Conservation (phyloP, 257 asterid genomes). For the Thymus mandschuricus region DNA sequence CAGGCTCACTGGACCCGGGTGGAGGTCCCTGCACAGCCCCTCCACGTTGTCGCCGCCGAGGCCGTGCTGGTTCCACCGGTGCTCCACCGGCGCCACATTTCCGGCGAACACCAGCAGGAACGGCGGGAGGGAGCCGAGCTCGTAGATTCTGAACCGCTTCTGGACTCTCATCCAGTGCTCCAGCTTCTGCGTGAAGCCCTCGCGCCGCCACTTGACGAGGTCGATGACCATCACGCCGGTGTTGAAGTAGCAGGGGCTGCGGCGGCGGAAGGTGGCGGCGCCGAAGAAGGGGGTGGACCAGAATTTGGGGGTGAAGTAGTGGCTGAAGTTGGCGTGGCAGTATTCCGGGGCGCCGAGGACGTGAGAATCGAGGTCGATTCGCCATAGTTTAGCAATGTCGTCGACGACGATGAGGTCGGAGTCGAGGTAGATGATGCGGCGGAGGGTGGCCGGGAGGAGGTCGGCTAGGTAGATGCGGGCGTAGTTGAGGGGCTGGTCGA, state of each 20-base stretch:
- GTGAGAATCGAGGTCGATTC: constrained; percentile 49
- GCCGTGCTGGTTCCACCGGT: constrained; percentile 90
- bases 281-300: constrained; percentile 60
- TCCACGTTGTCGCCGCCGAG: constrained; percentile 80
- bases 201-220: constrained; percentile 56
- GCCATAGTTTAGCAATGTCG: constrained; percentile 73
- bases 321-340: constrained; percentile 80
- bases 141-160: constrained; percentile 64
- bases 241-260: constrained; percentile 75
- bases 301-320: constrained; percentile 71
- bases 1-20: constrained; percentile 87
- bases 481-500: constrained; percentile 87
- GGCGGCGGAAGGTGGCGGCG: constrained; percentile 39
- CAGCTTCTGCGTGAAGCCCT: constrained; percentile 51
- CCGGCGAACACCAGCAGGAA: constrained; percentile 73
- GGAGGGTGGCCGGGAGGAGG: constrained; percentile 58
- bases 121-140: constrained; percentile 78
- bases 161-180: constrained; percentile 85
- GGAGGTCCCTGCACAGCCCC: constrained; percentile 72
- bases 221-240: constrained; percentile 94
- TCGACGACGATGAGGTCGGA: constrained; percentile 86
- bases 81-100: constrained; percentile 66
- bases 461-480: constrained; percentile 89
- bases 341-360: constrained; percentile 83
- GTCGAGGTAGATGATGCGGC: constrained; percentile 78